A percentile compares a stretch with the other conserved stretches of the same genome.
These are phyloP conservation scores for Pelomyxa schiedti DNA, from an alignment of 78 protist genomes.

Conservation along the genomic window DNA sequence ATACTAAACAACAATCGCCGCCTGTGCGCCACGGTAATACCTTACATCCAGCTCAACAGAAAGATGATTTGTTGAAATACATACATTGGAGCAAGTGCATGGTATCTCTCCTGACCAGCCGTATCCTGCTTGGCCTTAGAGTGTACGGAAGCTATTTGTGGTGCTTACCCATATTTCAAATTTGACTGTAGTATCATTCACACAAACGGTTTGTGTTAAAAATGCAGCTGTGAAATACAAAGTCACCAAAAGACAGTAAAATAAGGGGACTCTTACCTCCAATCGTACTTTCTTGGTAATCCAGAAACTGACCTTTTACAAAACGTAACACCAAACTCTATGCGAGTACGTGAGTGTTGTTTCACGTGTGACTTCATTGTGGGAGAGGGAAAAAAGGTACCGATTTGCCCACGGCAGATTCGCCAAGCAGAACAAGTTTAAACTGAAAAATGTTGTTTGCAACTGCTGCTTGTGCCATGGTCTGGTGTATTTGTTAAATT, in stretches of 20 bases:
- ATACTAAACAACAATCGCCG: constrained; percentile 90
- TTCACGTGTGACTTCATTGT: too few relatives aligned
- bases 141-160: background rate
- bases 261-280: too few relatives aligned
- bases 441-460: too few relatives aligned
- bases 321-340: constrained; percentile 81
- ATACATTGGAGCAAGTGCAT: constrained; percentile 91
- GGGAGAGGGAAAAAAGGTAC: too few relatives aligned
- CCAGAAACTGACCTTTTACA: constrained; percentile 89
- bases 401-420: too few relatives aligned
- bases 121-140: background rate
- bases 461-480: too few relatives aligned
- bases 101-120: constrained; percentile 79
- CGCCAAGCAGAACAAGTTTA: too few relatives aligned
- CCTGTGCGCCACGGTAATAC: constrained; percentile 68
- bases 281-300: constrained; percentile 92
- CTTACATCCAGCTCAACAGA: too few relatives aligned
- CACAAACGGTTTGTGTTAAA: constrained; percentile 83
- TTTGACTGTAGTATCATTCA: constrained; percentile 84
- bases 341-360: too few relatives aligned
- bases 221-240: constrained; percentile 89
- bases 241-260: too few relatives aligned
- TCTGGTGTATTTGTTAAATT: too few relatives aligned
- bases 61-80: too few relatives aligned
- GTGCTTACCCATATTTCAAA: constrained; percentile 89